Evolutionary conservation across 768 basidiomycete species (phyloP), one percentile per base, ranked within the genome.

Genomic region (Hericium alpestre): DNA sequence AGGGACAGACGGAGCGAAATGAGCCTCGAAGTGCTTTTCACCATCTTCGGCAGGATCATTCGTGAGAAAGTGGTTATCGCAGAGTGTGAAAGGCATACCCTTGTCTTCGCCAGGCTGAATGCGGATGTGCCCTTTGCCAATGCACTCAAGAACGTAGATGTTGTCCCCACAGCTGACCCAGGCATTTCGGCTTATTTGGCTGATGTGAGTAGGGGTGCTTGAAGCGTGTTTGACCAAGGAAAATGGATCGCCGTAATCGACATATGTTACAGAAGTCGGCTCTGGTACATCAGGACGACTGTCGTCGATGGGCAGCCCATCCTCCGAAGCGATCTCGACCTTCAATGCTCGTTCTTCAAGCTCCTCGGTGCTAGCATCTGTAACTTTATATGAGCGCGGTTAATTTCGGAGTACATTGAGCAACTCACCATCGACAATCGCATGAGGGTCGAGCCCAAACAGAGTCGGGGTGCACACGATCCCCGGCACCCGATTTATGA

Each of bases 121-220:
- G 43, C 83, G 81, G 52, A 93, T 72, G 63, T 78, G 76, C 1
- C 90, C 90, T 59, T 77, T 79, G 12, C 80, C 81, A n/a, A 89
- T 68, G 59, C 84, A 83, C 65, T 90, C 87, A 2, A 94, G 73
- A 8, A 94, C 79, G 67, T 86, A 88, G 15, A 81, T 68, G 38
- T 82, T 77, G 3, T 75, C 73, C 7, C 91, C 89, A 63, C 88
- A 90, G 2, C 81, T 81, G 8, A 95, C 85, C 93, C 93, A 93
- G 5, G 87, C 80, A 61, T 80, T 75, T 18, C 64, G 69, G 60
- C 83, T 91, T 41, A 87, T 57, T 22, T 67, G 68, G 18, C 69
- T 60, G 16, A 88, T 72, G 61, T 84, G 79, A 12, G 84, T 79
- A 13, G 47, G 49, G 18, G 66, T 73, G 12, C 80, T 81, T 3